Conservation (phyloP, 345 rosid genomes). For the Citrus australasica region DNA sequence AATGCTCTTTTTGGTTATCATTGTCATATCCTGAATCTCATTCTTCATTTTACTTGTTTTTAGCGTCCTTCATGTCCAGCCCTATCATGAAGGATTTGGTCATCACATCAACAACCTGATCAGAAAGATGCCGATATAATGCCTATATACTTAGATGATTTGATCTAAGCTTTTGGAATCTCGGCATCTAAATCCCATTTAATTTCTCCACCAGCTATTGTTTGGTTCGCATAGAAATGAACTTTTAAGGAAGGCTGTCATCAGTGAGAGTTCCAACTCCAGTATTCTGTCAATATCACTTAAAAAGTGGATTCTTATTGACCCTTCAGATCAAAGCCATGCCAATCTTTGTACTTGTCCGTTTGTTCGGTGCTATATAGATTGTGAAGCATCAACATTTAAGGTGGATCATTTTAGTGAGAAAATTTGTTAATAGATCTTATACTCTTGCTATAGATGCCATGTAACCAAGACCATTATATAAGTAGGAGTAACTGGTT, state of each 20-base stretch:
- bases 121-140: background rate
- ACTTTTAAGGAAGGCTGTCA: background rate
- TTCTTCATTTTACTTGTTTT: background rate
- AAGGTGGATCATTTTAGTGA: background rate
- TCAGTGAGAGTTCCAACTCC: background rate
- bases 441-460: background rate
- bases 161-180: background rate
- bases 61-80: background rate
- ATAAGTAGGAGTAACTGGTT: background rate
- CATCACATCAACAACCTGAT: background rate
- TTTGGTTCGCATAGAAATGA: background rate
- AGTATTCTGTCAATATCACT: background rate
- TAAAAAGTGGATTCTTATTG: background rate
- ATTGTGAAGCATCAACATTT: background rate
- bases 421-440: background rate
- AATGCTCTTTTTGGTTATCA: background rate
- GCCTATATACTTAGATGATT: background rate
- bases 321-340: background rate
- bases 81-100: background rate
- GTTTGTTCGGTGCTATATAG: background rate
- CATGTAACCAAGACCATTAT: background rate
- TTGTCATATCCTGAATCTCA: background rate
- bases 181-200: background rate
- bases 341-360: background rate
- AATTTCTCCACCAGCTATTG: background rate